These are phyloP conservation scores for Colletotrichum graminicola DNA, from an alignment of 2,329 filamentous ascomycete genomes.

Conservation along the genomic window DNA sequence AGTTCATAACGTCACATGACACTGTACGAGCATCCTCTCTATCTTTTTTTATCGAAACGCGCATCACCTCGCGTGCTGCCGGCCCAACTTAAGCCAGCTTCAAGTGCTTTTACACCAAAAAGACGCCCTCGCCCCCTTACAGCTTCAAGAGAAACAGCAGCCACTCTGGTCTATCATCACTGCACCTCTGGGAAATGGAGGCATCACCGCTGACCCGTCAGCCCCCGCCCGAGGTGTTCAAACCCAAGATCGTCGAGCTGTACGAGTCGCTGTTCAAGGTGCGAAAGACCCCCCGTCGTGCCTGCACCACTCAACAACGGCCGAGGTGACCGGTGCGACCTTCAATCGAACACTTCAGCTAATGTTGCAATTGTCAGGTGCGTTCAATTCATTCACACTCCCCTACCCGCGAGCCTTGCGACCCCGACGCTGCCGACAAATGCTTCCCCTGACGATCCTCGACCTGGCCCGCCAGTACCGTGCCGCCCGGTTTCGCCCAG, in stretches of 20 bases:
- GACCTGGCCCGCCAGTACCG: background rate
- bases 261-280: constrained; percentile 89
- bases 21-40: background rate
- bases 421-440: background rate
- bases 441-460: constrained; percentile 3
- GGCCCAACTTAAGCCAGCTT: constrained; percentile 3
- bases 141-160: background rate
- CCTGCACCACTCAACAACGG: background rate
- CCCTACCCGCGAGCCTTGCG: background rate
- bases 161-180: background rate
- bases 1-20: fast-evolving
- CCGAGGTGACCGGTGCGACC: background rate
- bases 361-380: background rate
- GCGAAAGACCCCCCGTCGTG: constrained; percentile 39
- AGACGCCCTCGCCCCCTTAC: background rate
- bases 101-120: background rate
- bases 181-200: constrained; percentile 70
- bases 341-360: background rate
- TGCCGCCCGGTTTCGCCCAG: background rate
- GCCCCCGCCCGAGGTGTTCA: constrained; percentile 88
- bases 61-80: constrained; percentile 25
- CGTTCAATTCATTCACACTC: background rate
- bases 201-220: constrained; percentile 94
- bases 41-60: constrained; percentile 33
- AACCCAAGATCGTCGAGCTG: constrained; percentile 92